These are phyloP conservation scores for Mucor racemosus DNA, from an alignment of 371 early-diverging fungal species.

Conservation along the genomic window DNA sequence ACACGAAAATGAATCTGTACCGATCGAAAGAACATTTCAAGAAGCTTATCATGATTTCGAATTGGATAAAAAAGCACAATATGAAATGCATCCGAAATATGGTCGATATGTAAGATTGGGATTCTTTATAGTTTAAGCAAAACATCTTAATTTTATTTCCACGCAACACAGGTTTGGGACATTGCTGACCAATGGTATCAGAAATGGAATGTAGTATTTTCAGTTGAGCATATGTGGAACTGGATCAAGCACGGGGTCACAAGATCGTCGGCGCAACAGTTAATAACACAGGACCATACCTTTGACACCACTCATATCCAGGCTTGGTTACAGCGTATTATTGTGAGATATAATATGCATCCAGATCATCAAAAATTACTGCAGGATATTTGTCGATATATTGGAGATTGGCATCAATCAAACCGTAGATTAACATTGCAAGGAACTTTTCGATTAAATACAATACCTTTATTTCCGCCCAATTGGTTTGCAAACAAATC, in stretches of 20 bases:
- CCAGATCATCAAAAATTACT: slow-evolving; percentile 39
- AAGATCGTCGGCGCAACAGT: slow-evolving; percentile 15
- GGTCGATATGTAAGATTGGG: slow-evolving; percentile 44
- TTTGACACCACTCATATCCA: slow-evolving; percentile 27
- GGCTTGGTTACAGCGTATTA: slow-evolving; percentile 42
- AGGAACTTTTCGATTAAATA: slow-evolving; percentile 35
- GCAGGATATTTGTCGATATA: slow-evolving; percentile 37
- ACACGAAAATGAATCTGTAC: slow-evolving; percentile 14
- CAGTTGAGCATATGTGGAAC: slow-evolving; percentile 52
- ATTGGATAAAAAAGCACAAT: slow-evolving; percentile 38
- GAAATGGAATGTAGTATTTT: slow-evolving; percentile 50
- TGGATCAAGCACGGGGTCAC: slow-evolving; percentile 35
- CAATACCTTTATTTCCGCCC: slow-evolving; percentile 47
- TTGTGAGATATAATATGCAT: slow-evolving; percentile 36
- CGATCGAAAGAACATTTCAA: slow-evolving; percentile 27
- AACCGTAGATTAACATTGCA: slow-evolving; percentile 37
- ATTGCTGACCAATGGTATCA: slow-evolving; percentile 54
- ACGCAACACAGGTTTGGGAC: slow-evolving; percentile 44
- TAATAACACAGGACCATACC: slow-evolving; percentile 15
- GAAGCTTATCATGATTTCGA: slow-evolving; percentile 31
- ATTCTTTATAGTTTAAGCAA: background rate
- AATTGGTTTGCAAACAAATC: slow-evolving; percentile 46
- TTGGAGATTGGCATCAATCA: slow-evolving; percentile 42
- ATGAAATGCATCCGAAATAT: slow-evolving; percentile 49
- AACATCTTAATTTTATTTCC: background rate